These are phyloP conservation scores for Penicillium canescens DNA, from an alignment of 495 filamentous ascomycete genomes.

Conservation along the genomic window DNA sequence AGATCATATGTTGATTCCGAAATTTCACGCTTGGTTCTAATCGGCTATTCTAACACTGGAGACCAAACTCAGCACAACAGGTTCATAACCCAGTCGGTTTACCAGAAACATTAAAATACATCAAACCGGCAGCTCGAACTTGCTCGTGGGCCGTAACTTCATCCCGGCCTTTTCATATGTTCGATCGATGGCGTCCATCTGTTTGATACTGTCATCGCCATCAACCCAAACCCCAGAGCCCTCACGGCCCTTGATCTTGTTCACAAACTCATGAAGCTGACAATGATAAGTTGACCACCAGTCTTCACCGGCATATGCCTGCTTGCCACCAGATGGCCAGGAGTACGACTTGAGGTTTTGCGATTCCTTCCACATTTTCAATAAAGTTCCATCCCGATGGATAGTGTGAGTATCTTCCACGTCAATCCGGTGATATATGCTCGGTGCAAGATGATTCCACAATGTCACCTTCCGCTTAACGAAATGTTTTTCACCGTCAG, in stretches of 20 bases:
- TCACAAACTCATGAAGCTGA: constrained; percentile 59
- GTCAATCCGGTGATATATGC: constrained; percentile 52
- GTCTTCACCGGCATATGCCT: constrained; percentile 1
- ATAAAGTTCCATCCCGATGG: constrained; percentile 22
- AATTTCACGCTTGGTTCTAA: too few relatives aligned
- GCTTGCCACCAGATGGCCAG: constrained; percentile 39
- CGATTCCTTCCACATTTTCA: constrained; percentile 47
- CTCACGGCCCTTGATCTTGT: constrained; percentile 45
- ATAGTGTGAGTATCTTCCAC: constrained; percentile 45
- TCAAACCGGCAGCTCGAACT: constrained; percentile 6
- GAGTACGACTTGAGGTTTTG: constrained; percentile 47
- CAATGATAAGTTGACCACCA: constrained; percentile 54
- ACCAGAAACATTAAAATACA: too few relatives aligned
- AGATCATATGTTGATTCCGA: too few relatives aligned
- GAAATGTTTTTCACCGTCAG: constrained; percentile 23
- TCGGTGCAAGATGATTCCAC: constrained; percentile 37
- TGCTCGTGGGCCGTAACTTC: constrained; percentile 15
- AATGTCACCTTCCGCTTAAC: constrained; percentile 43
- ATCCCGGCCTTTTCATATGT: constrained; percentile 51
- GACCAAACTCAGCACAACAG: too few relatives aligned
- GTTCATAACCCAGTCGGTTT: too few relatives aligned
- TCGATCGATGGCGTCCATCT: constrained; percentile 55
- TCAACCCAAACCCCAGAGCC: constrained; percentile 49
- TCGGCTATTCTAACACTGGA: too few relatives aligned
- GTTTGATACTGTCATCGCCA: constrained; percentile 49